Percentiles rank a stretch among this genome's conserved stretches.
These are phyloP conservation scores for Nitzschia putrida DNA, from an alignment of 108 stramenopile species.

Conservation along the genomic window DNA sequence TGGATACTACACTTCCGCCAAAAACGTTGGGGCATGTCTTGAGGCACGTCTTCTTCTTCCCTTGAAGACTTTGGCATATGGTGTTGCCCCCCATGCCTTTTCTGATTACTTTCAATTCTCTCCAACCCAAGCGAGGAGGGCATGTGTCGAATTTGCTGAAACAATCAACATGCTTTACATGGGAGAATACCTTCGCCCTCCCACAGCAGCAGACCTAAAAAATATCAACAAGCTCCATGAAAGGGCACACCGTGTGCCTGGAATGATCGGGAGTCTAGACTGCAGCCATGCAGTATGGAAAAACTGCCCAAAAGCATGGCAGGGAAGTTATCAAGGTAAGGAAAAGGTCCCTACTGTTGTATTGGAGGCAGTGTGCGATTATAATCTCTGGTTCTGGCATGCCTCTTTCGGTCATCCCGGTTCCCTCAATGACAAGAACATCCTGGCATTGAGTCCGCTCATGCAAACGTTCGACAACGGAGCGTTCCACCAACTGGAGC, in stretches of 20 bases:
- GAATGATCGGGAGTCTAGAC: conserved; percentile 24
- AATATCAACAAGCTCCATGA: conserved; percentile 4
- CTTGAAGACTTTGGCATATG: conserved; percentile 10
- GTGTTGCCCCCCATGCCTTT: conserved; percentile 3
- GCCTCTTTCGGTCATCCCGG: too few species aligned
- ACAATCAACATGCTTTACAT: conserved; percentile 1
- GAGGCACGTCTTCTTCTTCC: conserved; percentile 10
- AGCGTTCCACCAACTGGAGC: conserved; percentile 2
- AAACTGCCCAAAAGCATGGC: too few species aligned
- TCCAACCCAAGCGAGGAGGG: too few species aligned
- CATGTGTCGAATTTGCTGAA: too few species aligned
- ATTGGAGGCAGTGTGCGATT: too few species aligned
- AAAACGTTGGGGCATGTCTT: too few species aligned
- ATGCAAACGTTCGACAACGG: background rate
- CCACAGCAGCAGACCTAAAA: background rate
- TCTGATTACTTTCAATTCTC: too few species aligned
- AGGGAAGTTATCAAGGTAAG: conserved; percentile 24
- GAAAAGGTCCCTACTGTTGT: conserved; percentile 21
- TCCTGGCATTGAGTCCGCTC: conserved; percentile 13
- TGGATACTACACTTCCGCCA: background rate
- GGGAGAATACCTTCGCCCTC: background rate
- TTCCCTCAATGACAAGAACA: conserved; percentile 34
- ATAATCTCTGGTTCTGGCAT: too few species aligned
- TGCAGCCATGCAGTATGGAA: conserved; percentile 20
- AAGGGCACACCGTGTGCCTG: background rate